Conservation (phyloP, 2,329 filamentous ascomycete species). For the Cladosporium sphaerospermum region DNA sequence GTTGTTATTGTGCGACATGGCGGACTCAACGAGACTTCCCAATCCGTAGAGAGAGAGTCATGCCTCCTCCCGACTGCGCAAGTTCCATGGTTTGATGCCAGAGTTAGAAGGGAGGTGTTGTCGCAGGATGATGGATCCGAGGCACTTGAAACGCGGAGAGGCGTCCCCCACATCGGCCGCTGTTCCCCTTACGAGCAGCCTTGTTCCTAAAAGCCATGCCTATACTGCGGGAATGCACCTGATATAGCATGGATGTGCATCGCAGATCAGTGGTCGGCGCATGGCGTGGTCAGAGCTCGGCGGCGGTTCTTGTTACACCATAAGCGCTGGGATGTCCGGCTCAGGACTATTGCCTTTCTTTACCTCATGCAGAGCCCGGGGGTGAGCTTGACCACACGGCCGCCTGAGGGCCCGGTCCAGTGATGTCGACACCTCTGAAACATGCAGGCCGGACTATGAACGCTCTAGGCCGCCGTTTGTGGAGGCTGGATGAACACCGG, state of each 20-base stretch:
- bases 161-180: not conserved
- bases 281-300: not conserved
- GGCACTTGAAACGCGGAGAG: conserved; percentile 9
- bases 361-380: conserved; percentile 4
- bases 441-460: conserved; percentile 2
- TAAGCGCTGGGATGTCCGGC: not conserved
- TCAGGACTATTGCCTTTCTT: not conserved
- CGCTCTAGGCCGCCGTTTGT: not conserved
- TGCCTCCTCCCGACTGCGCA: too few species aligned
- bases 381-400: not conserved
- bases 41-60: too few species aligned
- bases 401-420: not conserved
- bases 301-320: conserved; percentile 4
- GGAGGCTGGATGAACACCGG: conserved; percentile 7
- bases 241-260: not conserved
- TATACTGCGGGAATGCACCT: not conserved
- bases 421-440: conserved; percentile 1
- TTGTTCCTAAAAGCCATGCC: not conserved
- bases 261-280: not conserved
- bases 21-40: conserved; percentile 1
- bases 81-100: too few species aligned
- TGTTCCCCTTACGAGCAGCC: not conserved
- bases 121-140: not conserved
- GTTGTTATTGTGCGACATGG: not conserved
- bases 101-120: not conserved